Conservation (phyloP, 805 yeast genomes). For the Maudiozyma saulgeensis region DNA sequence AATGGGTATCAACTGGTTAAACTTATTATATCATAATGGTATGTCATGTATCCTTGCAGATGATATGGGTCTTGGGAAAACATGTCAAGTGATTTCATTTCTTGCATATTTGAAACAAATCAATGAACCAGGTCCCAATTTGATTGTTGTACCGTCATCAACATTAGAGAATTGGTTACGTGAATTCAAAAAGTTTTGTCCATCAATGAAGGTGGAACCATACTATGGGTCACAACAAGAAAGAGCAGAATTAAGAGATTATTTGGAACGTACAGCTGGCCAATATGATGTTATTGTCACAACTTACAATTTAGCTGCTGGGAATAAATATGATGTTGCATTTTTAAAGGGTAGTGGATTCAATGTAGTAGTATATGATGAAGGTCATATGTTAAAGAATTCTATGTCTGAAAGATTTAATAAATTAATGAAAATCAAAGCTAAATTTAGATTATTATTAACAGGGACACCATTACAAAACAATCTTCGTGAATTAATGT, state of each 20-base stretch:
- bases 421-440: slow-evolving; percentile 76
- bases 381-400: slow-evolving; percentile 94
- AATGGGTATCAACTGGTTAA: slow-evolving; percentile 94
- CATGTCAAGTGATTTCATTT: slow-evolving; percentile 91
- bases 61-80: slow-evolving; percentile 97
- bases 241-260: slow-evolving; percentile 74
- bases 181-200: slow-evolving; percentile 85
- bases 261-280: slow-evolving; percentile 42
- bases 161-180: slow-evolving; percentile 96
- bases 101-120: slow-evolving; percentile 71
- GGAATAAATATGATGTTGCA: slow-evolving; percentile 69
- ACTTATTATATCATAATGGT: slow-evolving; percentile 62
- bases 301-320: slow-evolving; percentile 86
- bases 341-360: slow-evolving; percentile 68
- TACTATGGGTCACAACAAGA: slow-evolving; percentile 85
- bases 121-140: slow-evolving; percentile 63
- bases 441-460: slow-evolving; percentile 72
- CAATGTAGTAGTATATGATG: slow-evolving; percentile 89
- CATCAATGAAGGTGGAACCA: slow-evolving; percentile 72
- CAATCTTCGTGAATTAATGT: slow-evolving; percentile 80
- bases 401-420: slow-evolving; percentile 77
- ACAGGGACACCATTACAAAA: slow-evolving; percentile 98
- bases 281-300: slow-evolving; percentile 85
- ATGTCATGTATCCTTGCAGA: slow-evolving; percentile 93
- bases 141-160: slow-evolving; percentile 92